Evolutionary conservation across 306 rosid genomes (phyloP), one percentile per base, ranked within the genome.

Genomic region (Crataegus laevigata): DNA sequence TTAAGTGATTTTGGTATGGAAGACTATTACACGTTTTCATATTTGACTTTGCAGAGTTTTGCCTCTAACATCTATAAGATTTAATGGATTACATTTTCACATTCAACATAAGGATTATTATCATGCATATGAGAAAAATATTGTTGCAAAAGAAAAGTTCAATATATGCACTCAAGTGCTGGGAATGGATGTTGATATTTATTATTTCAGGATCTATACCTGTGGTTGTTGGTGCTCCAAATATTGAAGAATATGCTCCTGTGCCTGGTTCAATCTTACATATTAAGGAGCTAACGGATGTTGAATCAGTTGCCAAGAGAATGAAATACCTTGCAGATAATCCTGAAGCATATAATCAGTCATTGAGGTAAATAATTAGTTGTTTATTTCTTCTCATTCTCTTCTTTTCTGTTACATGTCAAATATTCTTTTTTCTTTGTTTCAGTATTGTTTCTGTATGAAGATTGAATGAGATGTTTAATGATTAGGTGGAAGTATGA

Each of bases 141-240:
- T 40, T 73, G 77, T 6, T 55, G 26, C 58, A 40, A 18, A 59
- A 42, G 21, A 14, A 19, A 24, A 59, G 17, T 40, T 59, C 13
- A 17, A 60, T 25, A 26, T 40, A 15, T 21, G 40, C 26, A 26
- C 11, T 26, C 8, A 42, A 59, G 42, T 59, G 40, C 57, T 42
- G 77, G 28, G 51, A 8, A 61, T 73, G 40, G 70, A 84, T 79
- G 81, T 74, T 76, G 69, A 82, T 71, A 19, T 61, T 38, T 54
- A 25, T 54, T 28, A 57, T 62, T 71, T 25, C 74, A 94, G 99
- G 99, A 85, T 66, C 96, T 54, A 71, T 94, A 63, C 97, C 99
- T 28, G 96, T 94, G 82, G 96, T 92, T 70, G 83, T 94, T 77
- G 99, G 99, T 59, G 88, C 99, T 82, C 96, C 99, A 67, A 94